Base-by-base conservation (phyloP, 371 early-diverging fungal species). In the Circinella umbellata region DNA sequence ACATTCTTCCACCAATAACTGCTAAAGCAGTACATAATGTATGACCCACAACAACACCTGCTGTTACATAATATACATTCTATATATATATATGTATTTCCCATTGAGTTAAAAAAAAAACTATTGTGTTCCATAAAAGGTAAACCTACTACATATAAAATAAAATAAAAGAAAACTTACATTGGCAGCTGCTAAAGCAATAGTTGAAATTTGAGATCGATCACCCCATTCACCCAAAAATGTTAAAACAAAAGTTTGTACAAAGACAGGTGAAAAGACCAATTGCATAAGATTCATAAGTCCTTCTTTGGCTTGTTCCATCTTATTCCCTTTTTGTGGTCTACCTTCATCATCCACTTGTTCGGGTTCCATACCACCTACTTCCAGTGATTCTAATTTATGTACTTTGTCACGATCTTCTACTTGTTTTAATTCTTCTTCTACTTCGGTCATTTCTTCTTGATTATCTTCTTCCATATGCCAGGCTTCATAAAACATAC, bases 191-290 rank as follows among this genome's bases (percentile, higher is more conserved):
- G 96, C 98, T 65, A 98, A 80, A 36, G 96, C 97, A 74, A 98
- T 96, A 3, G 98, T 96, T 15, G 94, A 89, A 64, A 94, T 89
- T 80, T 98, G 97, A 61, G 95, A 95, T 37, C 98, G 90, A 79
- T 98, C 98, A 11, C 98, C 98, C 98, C 98, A 98, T 76, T 99
- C 99, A 57, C 97, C 99, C 71, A 99, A 73, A 67, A 99, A 97
- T 49, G 96, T 96, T 76, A 99, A 81, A 38, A 94, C 88, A 85
- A 98, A 98, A 0, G 95, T 93, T 80, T 99, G 94, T 11, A 98
- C 91, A 85, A 95, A 97, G 27, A 95, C 87, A 1, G 99, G 97
- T 34, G 97, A 94, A 66, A 97, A 88, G 20, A 93, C 78, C 68
- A 90, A 78, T 46, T 89, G 89, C 80, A 88, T 77, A 72, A 90